Conservation (phyloP, 129 eudicot species). For the Tagetes erecta region DNA sequence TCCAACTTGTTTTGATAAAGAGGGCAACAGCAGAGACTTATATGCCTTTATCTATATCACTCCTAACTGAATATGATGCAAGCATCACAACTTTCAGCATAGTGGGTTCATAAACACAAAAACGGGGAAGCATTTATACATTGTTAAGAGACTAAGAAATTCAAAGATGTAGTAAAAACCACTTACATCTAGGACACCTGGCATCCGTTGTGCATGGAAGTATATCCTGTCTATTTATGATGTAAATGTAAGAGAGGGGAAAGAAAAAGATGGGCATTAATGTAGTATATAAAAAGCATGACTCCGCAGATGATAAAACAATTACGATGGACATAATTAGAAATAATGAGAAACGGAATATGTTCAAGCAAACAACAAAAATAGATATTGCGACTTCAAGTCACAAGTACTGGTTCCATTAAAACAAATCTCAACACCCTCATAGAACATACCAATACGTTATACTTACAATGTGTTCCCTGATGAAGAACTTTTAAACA, state of each 20-base stretch:
- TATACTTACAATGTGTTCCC: constrained; percentile 48
- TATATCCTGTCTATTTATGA: constrained; percentile 51
- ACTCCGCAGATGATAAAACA: not conserved
- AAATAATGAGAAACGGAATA: not conserved
- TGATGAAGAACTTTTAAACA: constrained; percentile 61
- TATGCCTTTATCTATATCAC: not conserved
- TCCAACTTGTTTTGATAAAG: constrained; percentile 1
- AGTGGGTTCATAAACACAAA: not conserved
- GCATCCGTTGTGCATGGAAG: constrained; percentile 56
- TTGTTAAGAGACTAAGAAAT: not conserved
- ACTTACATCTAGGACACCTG: constrained; percentile 78
- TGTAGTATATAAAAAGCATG: not conserved
- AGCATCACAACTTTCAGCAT: not conserved
- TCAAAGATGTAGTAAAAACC: constrained; percentile 1
- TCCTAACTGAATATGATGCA: not conserved
- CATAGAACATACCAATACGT: not conserved
- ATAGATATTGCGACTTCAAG: not conserved
- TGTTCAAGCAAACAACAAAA: not conserved
- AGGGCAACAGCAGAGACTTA: not conserved
- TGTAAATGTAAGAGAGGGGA: not conserved
- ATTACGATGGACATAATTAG: not conserved
- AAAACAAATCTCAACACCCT: not conserved
- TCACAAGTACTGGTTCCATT: not conserved
- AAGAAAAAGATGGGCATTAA: constrained; percentile 23
- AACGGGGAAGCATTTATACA: not conserved